Evolutionary conservation across 23 red algal species (phyloP), one percentile per base, ranked within the genome.

Genomic region (Pyropia haitanensis): DNA sequence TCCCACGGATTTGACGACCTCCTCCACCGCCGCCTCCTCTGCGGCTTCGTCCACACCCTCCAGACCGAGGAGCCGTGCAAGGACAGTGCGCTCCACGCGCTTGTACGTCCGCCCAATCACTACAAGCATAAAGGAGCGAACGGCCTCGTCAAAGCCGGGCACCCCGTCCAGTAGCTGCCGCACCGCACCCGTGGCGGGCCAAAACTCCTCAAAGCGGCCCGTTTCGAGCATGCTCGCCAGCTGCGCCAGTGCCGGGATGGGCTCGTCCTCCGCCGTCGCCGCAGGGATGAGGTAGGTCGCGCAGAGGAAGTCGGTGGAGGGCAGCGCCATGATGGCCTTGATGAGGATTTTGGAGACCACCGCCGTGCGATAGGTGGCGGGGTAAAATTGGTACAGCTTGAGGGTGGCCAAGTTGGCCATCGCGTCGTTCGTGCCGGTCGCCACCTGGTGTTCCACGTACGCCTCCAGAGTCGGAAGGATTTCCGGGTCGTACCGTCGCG

Each of bases 361-460:
- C 50, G 44, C n/a, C 2, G 75, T 23, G 52, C 75, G 72, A 60
- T 72, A 79, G 32, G 68, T 71, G 7, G 64, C 78, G 3, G 88
- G 88, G 65, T 93, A 85, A 73, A 93, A 93, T 30, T 93, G 88
- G 53, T 93, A 93, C 28, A 93, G 67, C 60, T 93, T 93, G 48
- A 93, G 81, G 25, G 64, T 58, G 29, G 78, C 88, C 22, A 93
- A 63, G 49, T 93, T 93, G 6, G 79, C 88, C 32, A 84, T 77
- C 14, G 72, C 56, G 49, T 93, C 88, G 60, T 64, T 67, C 27
- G 66, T 65, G 18, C 58, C 79, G 25, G 48, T 63, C 26, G 57
- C 46, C 17, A 77, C 46, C 39, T 93, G 88, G 28, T 84, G 76
- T 14, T 93, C 52, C 55, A 93, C 79, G 64, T 79, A 93, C 56